Evolutionary conservation across 805 yeast genomes (phyloP).

Genomic region (Candida andamanensis): DNA sequence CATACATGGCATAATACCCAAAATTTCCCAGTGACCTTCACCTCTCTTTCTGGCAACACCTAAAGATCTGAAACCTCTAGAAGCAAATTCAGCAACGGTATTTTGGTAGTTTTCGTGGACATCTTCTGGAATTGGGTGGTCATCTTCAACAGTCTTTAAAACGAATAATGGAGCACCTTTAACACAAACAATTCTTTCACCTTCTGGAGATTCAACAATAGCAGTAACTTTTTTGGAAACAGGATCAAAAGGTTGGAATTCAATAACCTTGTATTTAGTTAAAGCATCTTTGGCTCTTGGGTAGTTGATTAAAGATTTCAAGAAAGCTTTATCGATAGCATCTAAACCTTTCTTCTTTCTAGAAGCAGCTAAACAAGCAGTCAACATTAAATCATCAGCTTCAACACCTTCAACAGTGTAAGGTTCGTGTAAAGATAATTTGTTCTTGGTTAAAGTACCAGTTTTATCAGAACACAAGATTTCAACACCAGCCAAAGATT

Average conservation of each 20-base stretch:
- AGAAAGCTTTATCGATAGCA: slow-evolving; percentile 95
- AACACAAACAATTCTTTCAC: slow-evolving; percentile 91
- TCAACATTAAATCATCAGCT: slow-evolving; percentile 92
- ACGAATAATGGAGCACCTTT: slow-evolving; percentile 98
- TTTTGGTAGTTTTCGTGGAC: slow-evolving; percentile 91
- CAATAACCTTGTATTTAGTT: slow-evolving; percentile 89
- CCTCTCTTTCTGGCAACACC: slow-evolving; percentile 99
- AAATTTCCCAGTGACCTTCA: slow-evolving; percentile 96
- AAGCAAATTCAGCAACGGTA: slow-evolving; percentile 96
- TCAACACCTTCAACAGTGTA: slow-evolving; percentile 97
- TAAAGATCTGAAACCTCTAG: slow-evolving; percentile 96
- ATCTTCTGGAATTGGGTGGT: slow-evolving; percentile 93
- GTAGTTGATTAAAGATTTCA: slow-evolving; percentile 80
- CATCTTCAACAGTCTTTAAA: slow-evolving; percentile 93
- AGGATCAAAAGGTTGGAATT: slow-evolving; percentile 97
- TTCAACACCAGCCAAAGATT: slow-evolving; percentile 96
- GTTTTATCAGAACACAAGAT: slow-evolving; percentile 97
- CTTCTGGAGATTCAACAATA: slow-evolving; percentile 91
- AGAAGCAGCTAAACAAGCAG: slow-evolving; percentile 96
- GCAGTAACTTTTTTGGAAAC: slow-evolving; percentile 96
- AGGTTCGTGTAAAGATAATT: slow-evolving; percentile 92
- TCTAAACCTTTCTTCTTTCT: slow-evolving; percentile 98
- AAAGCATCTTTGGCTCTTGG: slow-evolving; percentile 92
- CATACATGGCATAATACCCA: slow-evolving; percentile 98
- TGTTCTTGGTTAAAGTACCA: slow-evolving; percentile 97